These are phyloP conservation scores for Penicillium fimorum DNA, from an alignment of 495 filamentous ascomycete species.

Conservation along the genomic window DNA sequence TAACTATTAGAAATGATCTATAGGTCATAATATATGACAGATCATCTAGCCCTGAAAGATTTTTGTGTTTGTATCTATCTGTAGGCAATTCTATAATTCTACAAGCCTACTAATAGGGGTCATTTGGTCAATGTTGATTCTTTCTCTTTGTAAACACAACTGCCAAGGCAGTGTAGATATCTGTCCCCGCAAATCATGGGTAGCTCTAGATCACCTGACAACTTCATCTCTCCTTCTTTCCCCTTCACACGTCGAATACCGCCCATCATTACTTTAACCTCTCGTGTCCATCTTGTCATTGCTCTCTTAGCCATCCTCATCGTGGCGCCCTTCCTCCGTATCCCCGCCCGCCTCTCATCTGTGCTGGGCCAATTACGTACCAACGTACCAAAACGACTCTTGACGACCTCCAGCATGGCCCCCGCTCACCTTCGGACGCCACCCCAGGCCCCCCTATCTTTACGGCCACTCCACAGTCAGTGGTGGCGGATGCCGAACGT, in stretches of 20 bases:
- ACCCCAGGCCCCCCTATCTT: slow-evolving; percentile 86
- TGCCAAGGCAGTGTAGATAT: slow-evolving; percentile 10
- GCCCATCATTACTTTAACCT: slow-evolving; percentile 27
- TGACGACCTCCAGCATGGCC: slow-evolving; percentile 67
- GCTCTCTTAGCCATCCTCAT: slow-evolving; percentile 64
- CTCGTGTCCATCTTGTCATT: slow-evolving; percentile 49
- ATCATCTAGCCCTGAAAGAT: not conserved
- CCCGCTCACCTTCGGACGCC: slow-evolving; percentile 62
- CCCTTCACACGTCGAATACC: slow-evolving; percentile 5
- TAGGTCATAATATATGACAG: not conserved
- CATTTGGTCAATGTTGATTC: too few species aligned
- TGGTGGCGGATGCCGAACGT: slow-evolving; percentile 73
- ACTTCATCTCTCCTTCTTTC: not conserved
- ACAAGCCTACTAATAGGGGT: too few species aligned
- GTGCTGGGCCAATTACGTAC: slow-evolving; percentile 60
- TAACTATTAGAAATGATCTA: not conserved
- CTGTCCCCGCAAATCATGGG: slow-evolving; percentile 5
- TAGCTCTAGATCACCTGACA: slow-evolving; percentile 17
- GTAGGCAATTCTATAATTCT: not conserved
- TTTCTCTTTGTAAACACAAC: not conserved
- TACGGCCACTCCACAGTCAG: slow-evolving; percentile 72
- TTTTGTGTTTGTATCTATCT: not conserved
- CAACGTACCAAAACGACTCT: slow-evolving; percentile 36
- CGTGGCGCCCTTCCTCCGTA: slow-evolving; percentile 70
- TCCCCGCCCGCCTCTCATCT: slow-evolving; percentile 54